phyloP scores from a whole-genome alignment of 1,284 basidiomycete species.

The Tylopilus orsonianus region DNA sequence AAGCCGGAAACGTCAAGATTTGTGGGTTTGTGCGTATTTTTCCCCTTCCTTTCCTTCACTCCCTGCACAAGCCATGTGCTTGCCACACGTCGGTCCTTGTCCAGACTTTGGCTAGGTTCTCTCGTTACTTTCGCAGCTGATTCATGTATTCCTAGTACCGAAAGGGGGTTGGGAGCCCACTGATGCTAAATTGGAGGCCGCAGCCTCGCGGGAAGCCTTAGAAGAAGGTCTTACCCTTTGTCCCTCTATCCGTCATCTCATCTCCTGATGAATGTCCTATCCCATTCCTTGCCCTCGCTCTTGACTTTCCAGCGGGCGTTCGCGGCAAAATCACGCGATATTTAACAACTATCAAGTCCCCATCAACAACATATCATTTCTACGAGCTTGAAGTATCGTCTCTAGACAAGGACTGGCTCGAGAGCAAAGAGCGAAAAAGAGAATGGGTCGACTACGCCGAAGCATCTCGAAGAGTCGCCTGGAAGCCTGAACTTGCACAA shows the following conservation, averaged over 20 bases:
- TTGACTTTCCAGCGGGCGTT: constrained; percentile 65
- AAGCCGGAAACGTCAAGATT: constrained; percentile 73
- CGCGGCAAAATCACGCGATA: constrained; percentile 75
- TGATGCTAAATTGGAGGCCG: constrained; percentile 76
- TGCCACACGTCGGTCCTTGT: constrained; percentile 13
- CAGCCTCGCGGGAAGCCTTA: constrained; percentile 82
- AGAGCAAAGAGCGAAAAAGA: constrained; percentile 68
- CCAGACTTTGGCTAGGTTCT: constrained; percentile 6
- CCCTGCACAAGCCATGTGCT: constrained; percentile 2
- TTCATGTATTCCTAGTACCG: constrained; percentile 52
- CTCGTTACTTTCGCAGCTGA: constrained; percentile 14
- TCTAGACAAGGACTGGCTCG: constrained; percentile 76
- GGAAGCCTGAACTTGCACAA: constrained; percentile 78
- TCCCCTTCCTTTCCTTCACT: constrained; percentile 9
- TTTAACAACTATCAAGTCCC: constrained; percentile 73
- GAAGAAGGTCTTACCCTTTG: constrained; percentile 89
- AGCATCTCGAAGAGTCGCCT: constrained; percentile 66
- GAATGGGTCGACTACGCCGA: constrained; percentile 86
- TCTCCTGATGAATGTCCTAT: constrained; percentile 59
- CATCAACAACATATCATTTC: constrained; percentile 79
- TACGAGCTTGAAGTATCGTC: constrained; percentile 78
- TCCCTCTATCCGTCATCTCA: constrained; percentile 72
- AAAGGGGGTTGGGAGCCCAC: constrained; percentile 84
- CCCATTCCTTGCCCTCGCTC: constrained; percentile 38
- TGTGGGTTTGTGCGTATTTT: constrained; percentile 78